Evolutionary conservation across 2,329 filamentous ascomycete genomes (phyloP).

Genomic region (Ciborinia camelliae): DNA sequence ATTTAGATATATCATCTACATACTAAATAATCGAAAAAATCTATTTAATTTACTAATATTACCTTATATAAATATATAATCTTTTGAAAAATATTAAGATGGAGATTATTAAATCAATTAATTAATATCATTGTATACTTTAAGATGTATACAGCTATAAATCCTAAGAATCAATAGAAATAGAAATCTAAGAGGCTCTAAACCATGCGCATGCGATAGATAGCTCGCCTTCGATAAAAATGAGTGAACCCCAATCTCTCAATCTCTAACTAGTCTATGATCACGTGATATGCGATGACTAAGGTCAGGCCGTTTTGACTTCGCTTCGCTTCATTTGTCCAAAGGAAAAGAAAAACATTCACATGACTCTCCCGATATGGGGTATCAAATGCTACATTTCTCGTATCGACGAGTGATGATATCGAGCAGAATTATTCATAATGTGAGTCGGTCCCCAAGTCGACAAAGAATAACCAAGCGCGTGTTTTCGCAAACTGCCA

Average conservation of each 20-base stretch:
- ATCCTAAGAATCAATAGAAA: too few species aligned
- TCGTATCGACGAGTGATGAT: constrained; percentile 5
- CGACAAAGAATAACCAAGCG: not conserved
- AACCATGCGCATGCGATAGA: too few species aligned
- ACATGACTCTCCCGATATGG: constrained; percentile 10
- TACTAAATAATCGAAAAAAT: too few species aligned
- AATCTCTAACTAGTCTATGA: not conserved
- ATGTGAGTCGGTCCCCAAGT: not conserved
- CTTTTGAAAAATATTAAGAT: too few species aligned
- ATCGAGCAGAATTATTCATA: not conserved
- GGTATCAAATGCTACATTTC: constrained; percentile 2
- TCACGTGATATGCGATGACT: not conserved
- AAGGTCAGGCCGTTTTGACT: not conserved
- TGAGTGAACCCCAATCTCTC: not conserved
- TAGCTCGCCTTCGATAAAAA: too few species aligned
- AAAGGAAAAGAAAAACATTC: not conserved
- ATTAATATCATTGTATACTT: too few species aligned
- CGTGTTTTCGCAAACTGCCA: not conserved
- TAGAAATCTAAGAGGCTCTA: too few species aligned
- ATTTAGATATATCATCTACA: too few species aligned
- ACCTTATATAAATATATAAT: too few species aligned
- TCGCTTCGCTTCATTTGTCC: not conserved
- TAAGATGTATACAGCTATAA: too few species aligned
- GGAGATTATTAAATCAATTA: too few species aligned
- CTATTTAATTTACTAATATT: too few species aligned